Evolutionary conservation across 2,329 filamentous ascomycete genomes (phyloP).

Genomic region (Cladosporium sp.): DNA sequence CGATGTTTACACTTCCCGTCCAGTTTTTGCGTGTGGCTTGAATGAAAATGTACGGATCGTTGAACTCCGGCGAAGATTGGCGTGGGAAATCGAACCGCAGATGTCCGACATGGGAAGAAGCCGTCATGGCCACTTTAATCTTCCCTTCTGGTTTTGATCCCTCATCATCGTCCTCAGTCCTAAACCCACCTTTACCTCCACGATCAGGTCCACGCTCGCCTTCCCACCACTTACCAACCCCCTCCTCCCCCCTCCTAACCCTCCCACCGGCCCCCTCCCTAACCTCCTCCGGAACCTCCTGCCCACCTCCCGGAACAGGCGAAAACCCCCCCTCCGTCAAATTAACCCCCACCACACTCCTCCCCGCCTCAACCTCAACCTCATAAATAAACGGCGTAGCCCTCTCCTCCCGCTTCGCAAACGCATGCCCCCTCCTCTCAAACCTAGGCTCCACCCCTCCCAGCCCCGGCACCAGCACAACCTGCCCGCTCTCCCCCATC

Average conservation of each 20-base stretch:
- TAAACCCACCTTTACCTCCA: not conserved
- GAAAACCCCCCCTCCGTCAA: slow-evolving; percentile 30
- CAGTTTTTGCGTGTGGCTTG: slow-evolving; percentile 44
- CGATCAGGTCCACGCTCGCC: not conserved
- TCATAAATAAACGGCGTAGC: slow-evolving; percentile 47
- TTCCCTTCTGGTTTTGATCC: slow-evolving; percentile 1
- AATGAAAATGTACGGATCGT: slow-evolving; percentile 38
- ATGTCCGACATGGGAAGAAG: slow-evolving; percentile 40
- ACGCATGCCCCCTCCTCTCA: slow-evolving; percentile 38
- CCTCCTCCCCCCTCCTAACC: slow-evolving; percentile 24
- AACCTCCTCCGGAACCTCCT: slow-evolving; percentile 34
- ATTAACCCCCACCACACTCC: slow-evolving; percentile 26
- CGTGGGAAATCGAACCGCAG: slow-evolving; percentile 38
- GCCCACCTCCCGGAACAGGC: slow-evolving; percentile 40
- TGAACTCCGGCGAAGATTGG: not conserved
- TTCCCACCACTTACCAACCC: not conserved
- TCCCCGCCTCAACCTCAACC: slow-evolving; percentile 36
- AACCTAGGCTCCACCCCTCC: slow-evolving; percentile 33
- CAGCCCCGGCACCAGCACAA: slow-evolving; percentile 40
- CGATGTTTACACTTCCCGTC: slow-evolving; percentile 41
- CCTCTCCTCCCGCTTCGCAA: slow-evolving; percentile 40
- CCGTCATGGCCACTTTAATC: slow-evolving; percentile 37
- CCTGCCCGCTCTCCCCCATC: slow-evolving; percentile 48
- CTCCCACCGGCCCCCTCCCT: slow-evolving; percentile 40
- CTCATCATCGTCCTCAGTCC: not conserved